Conservation (phyloP, 1,139 yeast species). For the Ogataea hybrid region DNA sequence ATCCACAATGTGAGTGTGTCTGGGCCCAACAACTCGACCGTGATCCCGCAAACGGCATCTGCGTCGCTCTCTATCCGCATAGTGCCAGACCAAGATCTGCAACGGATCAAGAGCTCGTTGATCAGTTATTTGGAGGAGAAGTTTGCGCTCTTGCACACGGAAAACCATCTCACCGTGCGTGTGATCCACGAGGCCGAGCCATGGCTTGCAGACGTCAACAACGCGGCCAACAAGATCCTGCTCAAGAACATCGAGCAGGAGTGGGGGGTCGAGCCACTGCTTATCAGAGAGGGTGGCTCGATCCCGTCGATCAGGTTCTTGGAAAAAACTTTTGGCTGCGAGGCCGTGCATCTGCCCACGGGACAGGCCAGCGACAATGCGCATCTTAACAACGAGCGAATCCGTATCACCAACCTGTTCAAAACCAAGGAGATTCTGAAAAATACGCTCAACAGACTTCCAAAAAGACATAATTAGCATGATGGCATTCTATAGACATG, state of each 20-base stretch:
- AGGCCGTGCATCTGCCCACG: conserved; percentile 94
- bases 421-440: conserved; percentile 67
- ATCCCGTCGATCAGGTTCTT: conserved; percentile 86
- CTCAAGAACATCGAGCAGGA: conserved; percentile 58
- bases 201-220: conserved; percentile 88
- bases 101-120: conserved; percentile 52
- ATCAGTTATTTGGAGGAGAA: conserved; percentile 42
- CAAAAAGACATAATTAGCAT: conserved; percentile 13
- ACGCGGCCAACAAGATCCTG: conserved; percentile 66
- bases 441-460: conserved; percentile 46
- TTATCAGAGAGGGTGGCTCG: conserved; percentile 94
- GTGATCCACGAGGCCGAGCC: conserved; percentile 89
- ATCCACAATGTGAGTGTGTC: conserved; percentile 84
- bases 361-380: conserved; percentile 97
- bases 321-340: conserved; percentile 79
- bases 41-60: conserved; percentile 78
- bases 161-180: conserved; percentile 56
- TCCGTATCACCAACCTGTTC: conserved; percentile 74
- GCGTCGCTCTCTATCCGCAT: conserved; percentile 80
- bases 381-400: conserved; percentile 82
- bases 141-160: conserved; percentile 51
- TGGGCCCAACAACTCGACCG: conserved; percentile 88
- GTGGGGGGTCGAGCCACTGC: conserved; percentile 64
- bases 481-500: conserved; percentile 36
- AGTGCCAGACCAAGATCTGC: conserved; percentile 83